These are phyloP conservation scores for Pyrenophora tritici-repentis DNA, from an alignment of 2,329 filamentous ascomycete genomes.

Conservation along the genomic window DNA sequence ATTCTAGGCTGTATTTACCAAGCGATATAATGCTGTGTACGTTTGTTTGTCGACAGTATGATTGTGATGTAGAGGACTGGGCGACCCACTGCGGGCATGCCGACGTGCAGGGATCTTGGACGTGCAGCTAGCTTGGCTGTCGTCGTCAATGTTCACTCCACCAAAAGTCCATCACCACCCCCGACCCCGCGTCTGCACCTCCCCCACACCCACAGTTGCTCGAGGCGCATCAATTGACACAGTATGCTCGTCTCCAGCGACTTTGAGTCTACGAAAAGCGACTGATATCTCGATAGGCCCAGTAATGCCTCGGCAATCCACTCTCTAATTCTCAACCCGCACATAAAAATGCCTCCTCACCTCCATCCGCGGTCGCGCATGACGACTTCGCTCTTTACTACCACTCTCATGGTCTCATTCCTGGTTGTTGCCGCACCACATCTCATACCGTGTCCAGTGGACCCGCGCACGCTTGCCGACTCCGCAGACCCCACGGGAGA, in stretches of 20 bases:
- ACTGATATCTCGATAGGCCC: slow-evolving; percentile 26
- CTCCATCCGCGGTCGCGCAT: slow-evolving; percentile 92
- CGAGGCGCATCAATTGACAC: slow-evolving; percentile 41
- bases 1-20: too few species aligned
- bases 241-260: slow-evolving; percentile 14
- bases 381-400: slow-evolving; percentile 92
- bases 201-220: slow-evolving; percentile 14
- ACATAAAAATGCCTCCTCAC: slow-evolving; percentile 70
- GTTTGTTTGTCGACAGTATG: neutral
- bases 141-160: slow-evolving; percentile 17
- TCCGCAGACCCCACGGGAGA: slow-evolving; percentile 50
- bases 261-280: neutral
- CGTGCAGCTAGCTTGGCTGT: slow-evolving; percentile 8
- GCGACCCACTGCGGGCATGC: slow-evolving; percentile 13
- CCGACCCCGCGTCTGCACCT: slow-evolving; percentile 22
- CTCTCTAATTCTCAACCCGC: slow-evolving; percentile 20
- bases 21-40: too few species aligned
- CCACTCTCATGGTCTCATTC: slow-evolving; percentile 87
- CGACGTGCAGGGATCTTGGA: slow-evolving; percentile 17
- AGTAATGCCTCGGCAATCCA: slow-evolving; percentile 37
- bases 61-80: slow-evolving; percentile 10
- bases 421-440: slow-evolving; percentile 91
- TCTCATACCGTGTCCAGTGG: slow-evolving; percentile 84
- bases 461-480: slow-evolving; percentile 76
- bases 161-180: slow-evolving; percentile 36